These are phyloP conservation scores for Cryptomeria japonica DNA, from an alignment of 75 land plant species.

Conservation along the genomic window DNA sequence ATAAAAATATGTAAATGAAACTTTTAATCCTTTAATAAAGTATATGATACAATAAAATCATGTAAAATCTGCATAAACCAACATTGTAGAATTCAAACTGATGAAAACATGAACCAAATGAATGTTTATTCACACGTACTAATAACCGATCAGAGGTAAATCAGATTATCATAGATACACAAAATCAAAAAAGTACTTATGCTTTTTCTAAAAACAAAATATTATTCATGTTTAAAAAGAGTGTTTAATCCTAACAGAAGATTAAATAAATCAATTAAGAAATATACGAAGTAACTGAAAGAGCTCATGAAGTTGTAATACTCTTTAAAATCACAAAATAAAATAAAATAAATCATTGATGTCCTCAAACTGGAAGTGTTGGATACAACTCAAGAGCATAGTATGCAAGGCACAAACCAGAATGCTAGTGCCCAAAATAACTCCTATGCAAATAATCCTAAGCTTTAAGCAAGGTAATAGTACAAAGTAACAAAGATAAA, in stretches of 20 bases:
- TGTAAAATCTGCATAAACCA: not conserved
- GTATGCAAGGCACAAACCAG: not conserved
- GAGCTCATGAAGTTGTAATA: not conserved
- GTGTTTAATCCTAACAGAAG: not conserved
- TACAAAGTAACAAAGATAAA: slow-evolving; percentile 2
- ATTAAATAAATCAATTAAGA: not conserved
- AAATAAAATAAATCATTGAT: not conserved
- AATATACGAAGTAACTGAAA: not conserved
- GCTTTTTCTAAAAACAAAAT: not conserved
- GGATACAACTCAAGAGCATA: not conserved
- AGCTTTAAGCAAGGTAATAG: not conserved
- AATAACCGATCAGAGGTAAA: not conserved
- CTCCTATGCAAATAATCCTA: not conserved
- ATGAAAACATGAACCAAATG: not conserved
- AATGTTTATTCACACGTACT: not conserved
- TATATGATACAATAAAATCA: not conserved
- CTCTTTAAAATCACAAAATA: not conserved
- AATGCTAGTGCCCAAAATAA: not conserved
- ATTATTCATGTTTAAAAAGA: not conserved
- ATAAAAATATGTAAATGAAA: not conserved
- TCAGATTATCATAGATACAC: not conserved
- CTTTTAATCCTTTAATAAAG: not conserved
- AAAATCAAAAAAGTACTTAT: not conserved
- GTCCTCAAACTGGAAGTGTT: not conserved
- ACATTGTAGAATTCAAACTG: not conserved